Evolutionary conservation across 192 early-diverging fungal species (phyloP), one percentile per base, ranked within the genome.

Genomic region (Backusella macrospora): DNA sequence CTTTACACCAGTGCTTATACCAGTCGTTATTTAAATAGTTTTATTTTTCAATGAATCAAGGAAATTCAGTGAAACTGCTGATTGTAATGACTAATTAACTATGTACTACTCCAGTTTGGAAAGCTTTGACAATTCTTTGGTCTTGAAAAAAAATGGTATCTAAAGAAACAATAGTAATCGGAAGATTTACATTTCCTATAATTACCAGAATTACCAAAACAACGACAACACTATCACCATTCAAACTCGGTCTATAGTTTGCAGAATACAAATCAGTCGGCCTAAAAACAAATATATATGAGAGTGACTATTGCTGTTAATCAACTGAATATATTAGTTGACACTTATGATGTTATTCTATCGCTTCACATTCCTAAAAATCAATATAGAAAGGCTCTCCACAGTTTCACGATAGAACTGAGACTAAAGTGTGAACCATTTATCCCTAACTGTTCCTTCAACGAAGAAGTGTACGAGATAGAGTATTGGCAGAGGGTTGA

Each of bases 391-490:
- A 67, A 67, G 65, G 45, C 65, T 65, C 62, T 64, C 62, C 39
- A 43, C 65, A 0, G 26, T 23, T 67, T 29, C 65, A 67, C 65
- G 21, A 67, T 44, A 67, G 65, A 67, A 43, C 4, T 67, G 65
- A 67, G 18, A 46, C 65, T 67, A 26, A 67, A 10, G 14, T 67
- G 65, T 67, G 23, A 45, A 23, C 65, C 43, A 46, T 67, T 67
- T 45, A 67, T 46, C 65, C 65, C 43, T 67, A 45, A 45, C 6
- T 67, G 43, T 46, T 67, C 65, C 65, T 67, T 67, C 43, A 38
- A 67, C 43, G 6, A 45, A 67, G 65, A 67, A 67, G 65, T 67
- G 65, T 67, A 67, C 65, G 65, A 67, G 29, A 23, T 14, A 67
- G 65, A 46, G 43, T 23, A 44, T 67, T 67, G 26, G 39, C 65